Evolutionary conservation across 108 stramenopile genomes (phyloP).

Genomic region (Phaeodactylum tricornutum): DNA sequence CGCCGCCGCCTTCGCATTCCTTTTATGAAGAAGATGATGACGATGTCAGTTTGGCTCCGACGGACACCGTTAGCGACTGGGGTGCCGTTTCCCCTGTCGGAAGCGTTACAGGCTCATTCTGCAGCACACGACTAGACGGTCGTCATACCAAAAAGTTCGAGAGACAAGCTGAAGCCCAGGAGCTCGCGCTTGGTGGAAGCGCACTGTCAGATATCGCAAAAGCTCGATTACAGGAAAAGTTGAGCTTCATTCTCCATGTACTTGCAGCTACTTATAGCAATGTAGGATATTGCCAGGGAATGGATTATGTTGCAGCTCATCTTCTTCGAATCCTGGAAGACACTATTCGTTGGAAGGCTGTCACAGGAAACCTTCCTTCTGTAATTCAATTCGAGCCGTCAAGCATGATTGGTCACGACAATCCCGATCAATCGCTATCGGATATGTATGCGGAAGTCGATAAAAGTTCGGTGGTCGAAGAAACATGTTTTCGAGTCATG

Average conservation of each 20-base stretch:
- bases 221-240: constrained; percentile 62
- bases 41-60: constrained; percentile 41
- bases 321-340: constrained; percentile 79
- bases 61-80: constrained; percentile 84
- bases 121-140: neutral
- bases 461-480: constrained; percentile 59
- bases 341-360: constrained; percentile 57
- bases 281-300: constrained; percentile 85
- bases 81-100: constrained; percentile 65
- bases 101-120: constrained; percentile 28
- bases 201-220: constrained; percentile 70
- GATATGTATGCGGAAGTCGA: constrained; percentile 23
- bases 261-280: constrained; percentile 68
- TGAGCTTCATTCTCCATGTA: constrained; percentile 65
- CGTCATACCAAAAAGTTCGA: neutral
- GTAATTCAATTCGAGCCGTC: constrained; percentile 8
- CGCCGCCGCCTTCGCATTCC: constrained; percentile 7
- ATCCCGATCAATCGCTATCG: constrained; percentile 2
- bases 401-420: neutral
- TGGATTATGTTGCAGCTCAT: constrained; percentile 87
- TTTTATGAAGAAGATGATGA: neutral
- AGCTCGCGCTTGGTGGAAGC: constrained; percentile 61
- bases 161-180: neutral
- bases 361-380: constrained; percentile 36
- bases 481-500: constrained; percentile 68